A percentile compares a stretch with the other conserved stretches of the same genome.
Evolutionary conservation across 371 early-diverging fungal species (phyloP).

Genomic region (Haplosporangium sp.): DNA sequence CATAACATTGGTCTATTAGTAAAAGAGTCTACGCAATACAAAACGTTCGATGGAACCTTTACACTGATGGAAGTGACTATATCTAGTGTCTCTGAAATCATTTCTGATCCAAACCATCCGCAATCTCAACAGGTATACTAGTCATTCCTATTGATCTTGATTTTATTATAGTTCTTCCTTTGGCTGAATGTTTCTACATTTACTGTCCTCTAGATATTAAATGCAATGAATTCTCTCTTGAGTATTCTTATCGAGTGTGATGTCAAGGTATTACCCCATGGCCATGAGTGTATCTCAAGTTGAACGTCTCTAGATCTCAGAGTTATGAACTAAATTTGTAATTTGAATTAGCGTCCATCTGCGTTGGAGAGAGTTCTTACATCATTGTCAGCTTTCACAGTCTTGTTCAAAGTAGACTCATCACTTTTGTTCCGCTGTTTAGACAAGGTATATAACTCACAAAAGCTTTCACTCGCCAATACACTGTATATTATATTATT

Average conservation of each 20-base stretch:
- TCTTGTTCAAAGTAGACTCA: conserved; percentile 45
- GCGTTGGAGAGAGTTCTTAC: conserved; percentile 27
- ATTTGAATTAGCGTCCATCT: conserved; percentile 16
- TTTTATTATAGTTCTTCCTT: background rate
- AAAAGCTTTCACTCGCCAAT: background rate
- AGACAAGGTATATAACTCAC: conserved; percentile 53
- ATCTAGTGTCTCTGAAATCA: conserved; percentile 31
- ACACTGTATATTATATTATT: background rate
- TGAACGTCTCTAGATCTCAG: background rate
- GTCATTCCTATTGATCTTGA: background rate
- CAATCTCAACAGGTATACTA: conserved; percentile 21
- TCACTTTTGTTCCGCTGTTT: conserved; percentile 52
- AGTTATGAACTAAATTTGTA: background rate
- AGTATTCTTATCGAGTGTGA: conserved; percentile 29
- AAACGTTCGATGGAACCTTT: conserved; percentile 42
- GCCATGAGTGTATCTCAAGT: background rate
- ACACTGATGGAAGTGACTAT: conserved; percentile 51
- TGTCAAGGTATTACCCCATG: conserved; percentile 18
- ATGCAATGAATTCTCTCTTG: conserved; percentile 38
- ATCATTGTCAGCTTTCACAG: conserved; percentile 38
- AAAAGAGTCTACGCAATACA: conserved; percentile 23
- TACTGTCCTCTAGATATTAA: conserved; percentile 19
- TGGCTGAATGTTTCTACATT: background rate
- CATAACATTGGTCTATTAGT: conserved; percentile 8
- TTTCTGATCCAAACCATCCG: conserved; percentile 25